phyloP scores from a whole-genome alignment of 805 yeast species.

The Metschnikowia continentalis region DNA sequence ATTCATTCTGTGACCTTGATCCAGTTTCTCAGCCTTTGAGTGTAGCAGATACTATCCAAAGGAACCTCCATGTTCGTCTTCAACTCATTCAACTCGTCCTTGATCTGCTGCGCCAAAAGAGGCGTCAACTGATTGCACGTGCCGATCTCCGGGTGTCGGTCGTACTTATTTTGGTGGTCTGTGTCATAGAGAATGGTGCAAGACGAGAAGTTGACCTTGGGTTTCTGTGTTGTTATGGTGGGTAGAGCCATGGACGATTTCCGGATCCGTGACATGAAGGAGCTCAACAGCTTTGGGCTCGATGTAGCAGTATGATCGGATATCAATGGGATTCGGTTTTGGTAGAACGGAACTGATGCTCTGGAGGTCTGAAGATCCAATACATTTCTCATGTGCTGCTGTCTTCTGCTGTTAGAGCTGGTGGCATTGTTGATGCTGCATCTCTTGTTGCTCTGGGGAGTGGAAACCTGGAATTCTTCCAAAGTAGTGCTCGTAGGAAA shows the following conservation, averaged over 20 bases:
- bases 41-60: slow-evolving; percentile 69
- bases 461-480: not conserved
- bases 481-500: not conserved
- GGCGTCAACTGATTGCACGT: slow-evolving; percentile 92
- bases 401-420: slow-evolving; percentile 9
- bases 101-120: slow-evolving; percentile 75
- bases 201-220: slow-evolving; percentile 65
- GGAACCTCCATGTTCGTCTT: slow-evolving; percentile 80
- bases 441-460: not conserved
- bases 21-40: slow-evolving; percentile 42
- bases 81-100: slow-evolving; percentile 75
- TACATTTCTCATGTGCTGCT: slow-evolving; percentile 11
- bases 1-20: too few relatives aligned
- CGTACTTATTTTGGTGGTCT: slow-evolving; percentile 77
- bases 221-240: slow-evolving; percentile 4
- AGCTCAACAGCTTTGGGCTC: slow-evolving; percentile 30
- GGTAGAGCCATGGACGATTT: slow-evolving; percentile 18
- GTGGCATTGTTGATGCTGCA: slow-evolving; percentile 4
- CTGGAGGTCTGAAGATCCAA: slow-evolving; percentile 17
- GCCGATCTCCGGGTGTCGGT: slow-evolving; percentile 87
- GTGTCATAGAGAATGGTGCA: slow-evolving; percentile 83
- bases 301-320: slow-evolving; percentile 24
- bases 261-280: slow-evolving; percentile 28
- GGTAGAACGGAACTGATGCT: slow-evolving; percentile 22
- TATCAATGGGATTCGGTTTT: slow-evolving; percentile 28